Base-by-base conservation (phyloP, 768 basidiomycete genomes). In the Crassisporium funariophilum region DNA sequence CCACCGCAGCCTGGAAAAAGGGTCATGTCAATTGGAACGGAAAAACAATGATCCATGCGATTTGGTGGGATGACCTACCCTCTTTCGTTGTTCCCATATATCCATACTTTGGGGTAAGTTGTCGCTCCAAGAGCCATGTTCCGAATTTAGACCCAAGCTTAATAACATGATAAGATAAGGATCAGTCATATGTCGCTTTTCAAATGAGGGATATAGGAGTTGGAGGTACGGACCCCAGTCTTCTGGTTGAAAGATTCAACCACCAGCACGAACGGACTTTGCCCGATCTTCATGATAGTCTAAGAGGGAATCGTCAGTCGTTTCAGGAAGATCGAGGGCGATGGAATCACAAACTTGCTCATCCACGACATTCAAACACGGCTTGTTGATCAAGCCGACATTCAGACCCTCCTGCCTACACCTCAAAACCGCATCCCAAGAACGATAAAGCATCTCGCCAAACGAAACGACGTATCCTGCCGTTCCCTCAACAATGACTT, bases 231-330 rank as follows among this genome's bases (percentile, higher is more conserved):
- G 52, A 81, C 78, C n/a, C 90, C 91, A 6, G 91, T 94, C 82
- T 90, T 91, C 69, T 87, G 87, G 72, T 89, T 93, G 46, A 88
- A 74, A 13, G 88, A 87, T 70, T 94, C 91, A 12, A 87, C 89
- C 31, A 94, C 82, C 22, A 94, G 77, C 21, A 93, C 89, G 65
- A 92, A 92, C 15, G 78, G 79, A 55, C 78, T 85, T 19, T 72
- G 56, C 6, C 91, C 91, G 35, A 88, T 77, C 73, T 89, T 88
- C 64, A 61, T 74, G 54, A 88, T 81, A 16, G 69, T 75, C 79
- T 84, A 49, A 4, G 38, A 36, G n/a, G 22, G 8, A 20, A 34
- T 25, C n/a, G n/a, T n/a, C n/a, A n/a, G 38, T 20, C 10, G 47
- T 35, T 4, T 35, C 21, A 40, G 35, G 15, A 8, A 20, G 19